These are phyloP conservation scores for Hemisphaericaspora lyxosophila DNA, from an alignment of 1,139 yeast genomes.

Conservation along the genomic window DNA sequence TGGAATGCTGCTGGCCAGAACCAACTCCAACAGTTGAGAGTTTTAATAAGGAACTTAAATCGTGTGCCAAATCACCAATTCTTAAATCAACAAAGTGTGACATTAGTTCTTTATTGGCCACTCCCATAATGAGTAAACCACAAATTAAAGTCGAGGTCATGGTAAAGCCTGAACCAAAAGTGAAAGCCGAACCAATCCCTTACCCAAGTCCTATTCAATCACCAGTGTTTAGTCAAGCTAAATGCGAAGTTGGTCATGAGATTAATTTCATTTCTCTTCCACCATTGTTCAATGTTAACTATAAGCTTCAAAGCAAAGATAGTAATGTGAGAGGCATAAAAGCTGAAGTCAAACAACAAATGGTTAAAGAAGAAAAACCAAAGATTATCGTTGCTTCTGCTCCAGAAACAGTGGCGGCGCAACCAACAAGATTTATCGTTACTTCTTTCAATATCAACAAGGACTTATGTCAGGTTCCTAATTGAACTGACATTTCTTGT, in stretches of 20 bases:
- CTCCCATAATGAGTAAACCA: conserved; percentile 8
- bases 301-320: conserved; percentile 16
- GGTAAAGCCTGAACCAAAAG: conserved; percentile 2
- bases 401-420: neutral
- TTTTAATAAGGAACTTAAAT: conserved; percentile 2
- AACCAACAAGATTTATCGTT: conserved; percentile 22
- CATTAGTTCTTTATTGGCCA: conserved; percentile 13
- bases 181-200: conserved; percentile 11
- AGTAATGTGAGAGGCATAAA: conserved; percentile 15
- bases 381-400: neutral
- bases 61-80: conserved; percentile 7
- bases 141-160: too few species aligned
- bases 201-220: conserved; percentile 25
- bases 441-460: conserved; percentile 28
- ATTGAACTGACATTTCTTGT: neutral
- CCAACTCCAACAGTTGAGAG: conserved; percentile 5
- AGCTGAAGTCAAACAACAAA: conserved; percentile 2
- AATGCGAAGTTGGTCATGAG: conserved; percentile 13
- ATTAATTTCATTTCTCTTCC: conserved; percentile 18
- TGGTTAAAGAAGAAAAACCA: neutral
- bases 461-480: conserved; percentile 25
- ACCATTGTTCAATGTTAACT: conserved; percentile 15
- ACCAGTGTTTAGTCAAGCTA: conserved; percentile 17
- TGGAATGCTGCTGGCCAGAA: conserved; percentile 48
- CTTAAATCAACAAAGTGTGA: conserved; percentile 15